Evolutionary conservation across 345 rosid species (phyloP), one percentile per base, ranked within the genome.

Genomic region (Dipteronia dyeriana): DNA sequence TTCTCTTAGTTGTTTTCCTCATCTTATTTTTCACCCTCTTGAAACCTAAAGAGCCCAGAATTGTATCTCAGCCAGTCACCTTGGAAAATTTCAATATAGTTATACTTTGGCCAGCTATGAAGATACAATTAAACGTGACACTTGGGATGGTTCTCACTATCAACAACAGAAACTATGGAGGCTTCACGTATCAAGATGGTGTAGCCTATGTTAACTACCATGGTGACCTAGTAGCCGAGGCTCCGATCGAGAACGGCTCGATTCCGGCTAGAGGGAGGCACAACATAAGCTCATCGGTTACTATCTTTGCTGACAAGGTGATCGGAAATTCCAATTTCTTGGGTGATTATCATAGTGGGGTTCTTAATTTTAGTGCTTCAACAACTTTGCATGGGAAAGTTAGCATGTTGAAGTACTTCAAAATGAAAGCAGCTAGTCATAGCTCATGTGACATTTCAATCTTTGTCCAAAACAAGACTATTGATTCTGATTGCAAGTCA

Each of bases 141-240:
- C 13, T 89, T n/a, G 85, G 79, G 4, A 0, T 82, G 9, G 47
- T n/a, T 11, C n/a, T 84, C 65, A 82, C 77, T 0, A 19, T 87
- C 10, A 75, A 86, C 8, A 87, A 86, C 54, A 81, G 29, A 31
- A 87, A 86, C 39, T 83, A 86, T 17, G 89, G 89, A 9, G 74
- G 84, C 53, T 87, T 83, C 70, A 63, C 61, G 61, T 81, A 84
- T 65, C 13, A 75, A 10, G 38, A 83, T 14, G 65, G 78, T 43
- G 79, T 76, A 4, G 75, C 84, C 9, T 75, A 75, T 38, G 22
- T 89, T 9, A 69, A 16, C 51, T 85, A 89, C 45, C 72, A 43
- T 0, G 83, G 68, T 0, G 54, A 68, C 0, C 39, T 71, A 2
- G 80, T 79, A 0, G 90, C 69, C 0, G 84, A 83, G 31, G 87